Base-by-base conservation (phyloP, 768 basidiomycete genomes). In the Phallus indusiatus region DNA sequence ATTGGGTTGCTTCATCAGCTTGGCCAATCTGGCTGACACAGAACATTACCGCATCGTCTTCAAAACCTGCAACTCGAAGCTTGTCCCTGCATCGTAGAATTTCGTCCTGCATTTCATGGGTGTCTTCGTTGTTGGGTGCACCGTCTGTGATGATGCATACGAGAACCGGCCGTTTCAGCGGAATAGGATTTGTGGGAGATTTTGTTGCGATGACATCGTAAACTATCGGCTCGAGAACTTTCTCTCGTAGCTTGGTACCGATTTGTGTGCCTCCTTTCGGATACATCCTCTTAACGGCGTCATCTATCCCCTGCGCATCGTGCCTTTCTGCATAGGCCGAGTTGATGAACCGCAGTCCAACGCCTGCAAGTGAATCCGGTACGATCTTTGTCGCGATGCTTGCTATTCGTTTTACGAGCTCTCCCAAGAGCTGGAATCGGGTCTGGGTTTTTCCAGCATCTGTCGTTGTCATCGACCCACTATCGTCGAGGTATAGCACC, bases 311-410 rank as follows among this genome's bases (percentile, higher is more conserved):
- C n/a, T 42, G 1, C 14, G 36, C 62, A 2, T 42, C 37, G 52
- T 47, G 34, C 17, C 57, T 59, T 16, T 22, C 47, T 9, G 22
- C 34, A 21, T 42, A 59, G n/a, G 35, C 20, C 2, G 54, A 12
- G 37, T 70, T 70, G 58, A 70, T 70, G 61, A 69, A 70, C 34
- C 64, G 62, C 24, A 70, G 59, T 21, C 65, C 51, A 35, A 68
- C 66, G 18, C 61, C 62, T 28, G 28, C 28, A 22, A 51, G 24
- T 21, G 65, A 61, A 47, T 67, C 69, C 4, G 69, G 69, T 16
- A 70, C 60, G 35, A 70, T 61, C 52, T 52, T 59, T 17, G 67
- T 69, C 5, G 69, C 60, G 51, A 69, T 62, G 36, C 61, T 51
- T 4, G 60, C 55, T 33, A 64, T 64, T 7, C 61, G 53, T 17